Conservation (phyloP, 2,329 filamentous ascomycete genomes). For the Monilinia fructigena region DNA sequence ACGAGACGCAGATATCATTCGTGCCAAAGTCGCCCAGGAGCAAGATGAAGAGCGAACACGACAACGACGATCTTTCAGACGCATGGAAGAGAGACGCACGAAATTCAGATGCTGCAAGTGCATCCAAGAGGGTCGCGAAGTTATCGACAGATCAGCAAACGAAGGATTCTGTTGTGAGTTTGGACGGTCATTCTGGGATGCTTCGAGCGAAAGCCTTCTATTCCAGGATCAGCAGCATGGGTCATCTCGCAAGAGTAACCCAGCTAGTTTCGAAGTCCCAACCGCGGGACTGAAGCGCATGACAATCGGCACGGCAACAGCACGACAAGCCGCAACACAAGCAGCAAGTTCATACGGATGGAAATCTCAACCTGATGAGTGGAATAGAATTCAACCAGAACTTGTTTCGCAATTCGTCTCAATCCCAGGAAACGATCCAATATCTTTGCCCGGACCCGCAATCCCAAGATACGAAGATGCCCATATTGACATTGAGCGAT, state of each 20-base stretch:
- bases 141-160: constrained; percentile 13
- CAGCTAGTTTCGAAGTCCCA: background rate
- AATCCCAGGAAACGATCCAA: constrained; percentile 13
- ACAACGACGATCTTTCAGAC: background rate
- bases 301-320: constrained; percentile 10
- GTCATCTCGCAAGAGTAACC: background rate
- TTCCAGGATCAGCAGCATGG: background rate
- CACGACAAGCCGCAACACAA: constrained; percentile 8
- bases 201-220: background rate
- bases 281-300: background rate
- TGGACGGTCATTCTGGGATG: constrained; percentile 23
- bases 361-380: background rate
- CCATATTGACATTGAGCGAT: constrained; percentile 24
- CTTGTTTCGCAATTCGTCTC: constrained; percentile 16
- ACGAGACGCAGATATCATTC: background rate
- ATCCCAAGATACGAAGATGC: constrained; percentile 20
- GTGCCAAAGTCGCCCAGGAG: constrained; percentile 1
- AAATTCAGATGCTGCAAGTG: constrained; percentile 23
- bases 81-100: background rate
- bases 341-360: constrained; percentile 26
- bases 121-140: constrained; percentile 3
- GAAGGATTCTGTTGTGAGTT: constrained; percentile 29
- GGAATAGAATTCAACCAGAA: constrained; percentile 6
- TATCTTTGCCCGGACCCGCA: background rate
- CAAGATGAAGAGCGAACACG: constrained; percentile 12